phyloP scores from a whole-genome alignment of 768 basidiomycete species.

The Rhodotorula taiwanensis region DNA sequence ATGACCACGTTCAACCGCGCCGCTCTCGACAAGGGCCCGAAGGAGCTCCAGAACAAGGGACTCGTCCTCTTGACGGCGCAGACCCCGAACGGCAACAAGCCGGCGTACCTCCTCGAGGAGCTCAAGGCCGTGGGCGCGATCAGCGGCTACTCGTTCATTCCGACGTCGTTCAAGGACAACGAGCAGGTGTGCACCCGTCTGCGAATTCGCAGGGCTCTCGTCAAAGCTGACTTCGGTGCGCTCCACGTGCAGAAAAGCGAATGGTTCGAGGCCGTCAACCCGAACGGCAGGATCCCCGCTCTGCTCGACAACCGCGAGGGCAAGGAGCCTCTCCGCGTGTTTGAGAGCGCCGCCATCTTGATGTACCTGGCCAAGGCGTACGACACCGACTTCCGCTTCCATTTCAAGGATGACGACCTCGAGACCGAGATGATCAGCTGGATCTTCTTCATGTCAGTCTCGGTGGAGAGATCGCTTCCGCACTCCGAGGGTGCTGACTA shows the following conservation, averaged over 20 bases:
- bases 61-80: constrained; percentile 16
- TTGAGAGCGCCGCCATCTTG: constrained; percentile 14
- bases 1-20: not conserved
- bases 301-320: constrained; percentile 31
- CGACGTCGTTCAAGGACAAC: constrained; percentile 27
- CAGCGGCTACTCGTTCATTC: constrained; percentile 19
- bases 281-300: constrained; percentile 36
- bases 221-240: no score
- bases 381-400: constrained; percentile 28
- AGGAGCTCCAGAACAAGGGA: constrained; percentile 8
- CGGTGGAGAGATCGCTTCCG: not conserved
- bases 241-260: no score
- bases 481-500: no score
- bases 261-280: constrained; percentile 31
- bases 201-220: not conserved
- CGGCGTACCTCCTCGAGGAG: constrained; percentile 30
- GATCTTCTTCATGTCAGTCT: constrained; percentile 18
- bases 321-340: constrained; percentile 35
- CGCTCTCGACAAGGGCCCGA: constrained; percentile 12
- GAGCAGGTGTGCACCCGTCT: constrained; percentile 19
- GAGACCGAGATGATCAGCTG: constrained; percentile 32
- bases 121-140: constrained; percentile 29
- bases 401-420: constrained; percentile 23
- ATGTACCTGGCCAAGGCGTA: constrained; percentile 31
- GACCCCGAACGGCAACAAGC: constrained; percentile 18